These are phyloP conservation scores for Eucalyptus sp. DNA, from an alignment of 345 rosid species.

Conservation along the genomic window DNA sequence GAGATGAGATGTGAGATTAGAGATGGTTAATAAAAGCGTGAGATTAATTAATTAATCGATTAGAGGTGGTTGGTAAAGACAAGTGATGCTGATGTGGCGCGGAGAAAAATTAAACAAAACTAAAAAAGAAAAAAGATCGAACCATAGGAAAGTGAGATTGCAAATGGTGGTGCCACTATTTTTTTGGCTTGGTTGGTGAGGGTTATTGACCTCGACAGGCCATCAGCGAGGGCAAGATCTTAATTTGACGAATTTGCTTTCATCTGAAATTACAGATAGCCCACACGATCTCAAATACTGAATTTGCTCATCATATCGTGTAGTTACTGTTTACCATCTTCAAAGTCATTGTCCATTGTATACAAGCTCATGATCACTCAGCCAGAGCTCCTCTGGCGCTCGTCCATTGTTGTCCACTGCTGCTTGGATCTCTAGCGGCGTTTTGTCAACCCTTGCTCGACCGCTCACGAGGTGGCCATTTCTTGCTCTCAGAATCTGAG, in stretches of 20 bases:
- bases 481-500: not conserved
- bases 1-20: not conserved
- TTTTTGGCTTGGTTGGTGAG: not conserved
- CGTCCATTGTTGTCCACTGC: not conserved
- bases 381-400: not conserved
- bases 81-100: rapidly evolving
- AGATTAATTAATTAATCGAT: not conserved
- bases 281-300: not conserved
- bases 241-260: not conserved
- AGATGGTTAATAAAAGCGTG: not conserved
- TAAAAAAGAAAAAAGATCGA: not conserved
- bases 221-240: not conserved
- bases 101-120: not conserved
- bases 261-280: not conserved
- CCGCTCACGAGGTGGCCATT: not conserved
- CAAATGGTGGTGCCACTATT: not conserved
- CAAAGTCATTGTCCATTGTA: not conserved
- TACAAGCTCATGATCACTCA: not conserved
- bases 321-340: not conserved
- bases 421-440: not conserved
- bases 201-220: not conserved
- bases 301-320: not conserved
- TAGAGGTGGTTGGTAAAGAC: not conserved
- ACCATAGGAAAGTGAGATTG: not conserved
- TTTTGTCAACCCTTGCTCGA: not conserved